These are phyloP conservation scores for Globisporangium lucens DNA, from an alignment of 352 stramenopile genomes.

Conservation along the genomic window DNA sequence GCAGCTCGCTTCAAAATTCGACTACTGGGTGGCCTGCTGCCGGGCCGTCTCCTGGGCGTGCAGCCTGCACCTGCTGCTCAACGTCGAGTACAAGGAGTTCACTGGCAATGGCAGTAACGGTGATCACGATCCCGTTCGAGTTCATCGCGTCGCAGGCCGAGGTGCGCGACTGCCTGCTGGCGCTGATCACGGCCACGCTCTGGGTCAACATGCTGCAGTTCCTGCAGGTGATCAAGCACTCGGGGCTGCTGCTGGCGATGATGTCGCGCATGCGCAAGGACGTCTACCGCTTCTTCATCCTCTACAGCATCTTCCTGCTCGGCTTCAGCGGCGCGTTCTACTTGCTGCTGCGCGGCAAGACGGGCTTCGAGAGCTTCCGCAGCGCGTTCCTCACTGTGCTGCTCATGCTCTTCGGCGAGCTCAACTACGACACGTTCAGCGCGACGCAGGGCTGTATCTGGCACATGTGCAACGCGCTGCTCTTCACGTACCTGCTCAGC, in stretches of 20 bases:
- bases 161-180: constrained; percentile 45
- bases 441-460: constrained; percentile 12
- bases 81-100: constrained; percentile 50
- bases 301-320: constrained; percentile 71
- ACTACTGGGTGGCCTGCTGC: constrained; percentile 39
- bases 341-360: constrained; percentile 51
- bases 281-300: constrained; percentile 61
- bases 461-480: constrained; percentile 15
- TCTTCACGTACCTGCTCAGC: constrained; percentile 21
- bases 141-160: constrained; percentile 28
- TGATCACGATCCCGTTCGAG: constrained; percentile 47
- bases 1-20: constrained; percentile 28
- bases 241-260: constrained; percentile 69
- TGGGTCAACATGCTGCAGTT: constrained; percentile 75
- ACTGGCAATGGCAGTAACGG: constrained; percentile 12
- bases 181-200: constrained; percentile 55
- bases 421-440: constrained; percentile 39
- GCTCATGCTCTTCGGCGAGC: constrained; percentile 68
- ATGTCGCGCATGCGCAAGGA: constrained; percentile 75
- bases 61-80: constrained; percentile 49
- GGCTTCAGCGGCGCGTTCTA: constrained; percentile 75
- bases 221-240: constrained; percentile 55
- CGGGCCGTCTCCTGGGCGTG: constrained; percentile 47
- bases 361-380: constrained; percentile 55
- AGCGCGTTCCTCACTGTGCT: constrained; percentile 71